These are phyloP conservation scores for Chaetomium sp. DNA, from an alignment of 2,329 filamentous ascomycete species.

Conservation along the genomic window DNA sequence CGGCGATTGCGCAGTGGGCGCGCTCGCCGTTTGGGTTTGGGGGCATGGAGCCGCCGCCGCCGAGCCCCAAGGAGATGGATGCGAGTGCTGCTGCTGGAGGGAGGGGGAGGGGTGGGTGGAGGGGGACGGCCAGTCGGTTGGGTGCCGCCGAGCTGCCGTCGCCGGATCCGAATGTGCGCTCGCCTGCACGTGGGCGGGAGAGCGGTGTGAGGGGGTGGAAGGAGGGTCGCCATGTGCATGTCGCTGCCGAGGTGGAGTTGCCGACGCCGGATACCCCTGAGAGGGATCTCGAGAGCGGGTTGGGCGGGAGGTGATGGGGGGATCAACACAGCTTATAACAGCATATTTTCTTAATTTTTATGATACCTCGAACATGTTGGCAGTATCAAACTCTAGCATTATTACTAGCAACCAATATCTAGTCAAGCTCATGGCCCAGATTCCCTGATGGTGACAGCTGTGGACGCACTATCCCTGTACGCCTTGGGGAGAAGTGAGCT, in stretches of 20 bases:
- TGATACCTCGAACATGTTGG: background rate
- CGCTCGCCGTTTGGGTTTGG: conserved; percentile 12
- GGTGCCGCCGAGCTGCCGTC: conserved; percentile 13
- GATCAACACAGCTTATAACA: background rate
- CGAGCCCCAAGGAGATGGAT: conserved; percentile 28
- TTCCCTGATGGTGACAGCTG: background rate
- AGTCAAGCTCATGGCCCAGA: background rate
- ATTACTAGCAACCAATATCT: background rate
- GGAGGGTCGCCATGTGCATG: conserved; percentile 4
- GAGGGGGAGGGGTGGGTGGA: background rate
- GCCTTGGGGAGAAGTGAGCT: background rate
- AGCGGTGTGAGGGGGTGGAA: background rate
- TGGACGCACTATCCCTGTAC: too few relatives aligned
- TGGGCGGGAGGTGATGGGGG: background rate
- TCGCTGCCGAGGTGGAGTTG: conserved; percentile 19
- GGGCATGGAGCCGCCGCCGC: conserved; percentile 5
- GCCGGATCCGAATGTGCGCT: background rate
- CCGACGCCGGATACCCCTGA: conserved; percentile 17
- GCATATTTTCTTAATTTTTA: background rate
- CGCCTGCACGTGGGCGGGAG: background rate
- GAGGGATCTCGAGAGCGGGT: conserved; percentile 10
- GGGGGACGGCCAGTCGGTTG: background rate
- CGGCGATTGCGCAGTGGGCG: conserved; percentile 24
- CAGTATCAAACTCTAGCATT: background rate
- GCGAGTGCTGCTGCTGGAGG: background rate